Percentiles rank a stretch among this genome's conserved stretches.
Conservation (phyloP, 495 filamentous ascomycete species). For the Massariosphaeria phaeospora region DNA sequence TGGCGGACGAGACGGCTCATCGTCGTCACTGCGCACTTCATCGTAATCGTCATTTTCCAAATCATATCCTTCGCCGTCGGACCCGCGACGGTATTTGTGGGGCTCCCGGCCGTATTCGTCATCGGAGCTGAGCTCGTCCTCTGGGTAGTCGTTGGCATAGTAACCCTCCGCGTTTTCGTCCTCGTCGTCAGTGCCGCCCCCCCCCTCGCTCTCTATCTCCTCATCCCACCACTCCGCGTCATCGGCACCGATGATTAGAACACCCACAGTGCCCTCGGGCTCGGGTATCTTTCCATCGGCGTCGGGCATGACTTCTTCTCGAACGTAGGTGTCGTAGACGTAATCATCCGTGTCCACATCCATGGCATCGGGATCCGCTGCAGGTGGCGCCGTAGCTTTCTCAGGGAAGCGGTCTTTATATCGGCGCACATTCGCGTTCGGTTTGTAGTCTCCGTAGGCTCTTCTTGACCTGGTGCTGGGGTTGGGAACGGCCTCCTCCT, state of each 20-base stretch:
- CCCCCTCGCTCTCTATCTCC: constrained; percentile 60
- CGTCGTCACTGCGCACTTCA: no score
- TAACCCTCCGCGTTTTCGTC: constrained; percentile 54
- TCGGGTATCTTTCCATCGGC: background rate
- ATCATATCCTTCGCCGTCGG: constrained; percentile 56
- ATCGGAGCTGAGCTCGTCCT: constrained; percentile 57
- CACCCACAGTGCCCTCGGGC: constrained; percentile 44
- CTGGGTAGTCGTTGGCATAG: constrained; percentile 63
- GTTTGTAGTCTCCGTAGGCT: constrained; percentile 18
- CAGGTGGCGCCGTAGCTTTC: constrained; percentile 2
- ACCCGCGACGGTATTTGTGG: constrained; percentile 47
- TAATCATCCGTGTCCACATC: constrained; percentile 48
- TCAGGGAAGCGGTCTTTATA: constrained; percentile 33
- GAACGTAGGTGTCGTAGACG: constrained; percentile 61
- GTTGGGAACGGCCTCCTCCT: constrained; percentile 2
- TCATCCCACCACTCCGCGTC: constrained; percentile 56
- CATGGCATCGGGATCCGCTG: constrained; percentile 26
- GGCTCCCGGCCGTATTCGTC: constrained; percentile 52
- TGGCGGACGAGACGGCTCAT: background rate
- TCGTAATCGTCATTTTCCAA: constrained; percentile 47
- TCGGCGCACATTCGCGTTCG: constrained; percentile 35
- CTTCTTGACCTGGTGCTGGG: constrained; percentile 1
- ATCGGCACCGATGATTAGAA: constrained; percentile 55
- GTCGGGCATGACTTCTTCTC: constrained; percentile 31
- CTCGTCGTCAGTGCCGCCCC: constrained; percentile 34